Percentiles rank a stretch among this genome's conserved stretches.
Evolutionary conservation across 495 filamentous ascomycete genomes (phyloP).

Genomic region (Tuber melanosporum): DNA sequence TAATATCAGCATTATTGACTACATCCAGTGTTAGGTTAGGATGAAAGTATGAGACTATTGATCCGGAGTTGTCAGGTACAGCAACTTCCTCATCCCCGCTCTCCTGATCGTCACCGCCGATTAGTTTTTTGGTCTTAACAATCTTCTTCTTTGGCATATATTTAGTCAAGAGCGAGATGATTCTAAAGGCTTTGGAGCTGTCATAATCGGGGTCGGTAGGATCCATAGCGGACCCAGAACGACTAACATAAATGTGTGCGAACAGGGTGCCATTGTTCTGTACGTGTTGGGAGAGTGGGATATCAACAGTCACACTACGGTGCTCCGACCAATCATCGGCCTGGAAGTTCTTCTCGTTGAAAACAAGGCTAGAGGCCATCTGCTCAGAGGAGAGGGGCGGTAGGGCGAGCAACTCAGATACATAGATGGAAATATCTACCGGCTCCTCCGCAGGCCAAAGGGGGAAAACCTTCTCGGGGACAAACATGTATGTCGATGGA

Average conservation of each 20-base stretch:
- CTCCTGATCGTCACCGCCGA: constrained; percentile 54
- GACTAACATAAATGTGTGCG: constrained; percentile 82
- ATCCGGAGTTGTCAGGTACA: constrained; percentile 51
- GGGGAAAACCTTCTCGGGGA: constrained; percentile 72
- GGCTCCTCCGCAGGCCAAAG: constrained; percentile 77
- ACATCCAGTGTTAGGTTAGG: constrained; percentile 87
- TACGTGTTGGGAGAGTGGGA: constrained; percentile 68
- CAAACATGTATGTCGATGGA: constrained; percentile 59
- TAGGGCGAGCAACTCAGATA: constrained; percentile 65
- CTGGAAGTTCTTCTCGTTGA: constrained; percentile 75
- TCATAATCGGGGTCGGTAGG: constrained; percentile 67
- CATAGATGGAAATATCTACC: constrained; percentile 78
- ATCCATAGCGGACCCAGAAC: constrained; percentile 67
- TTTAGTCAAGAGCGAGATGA: constrained; percentile 75
- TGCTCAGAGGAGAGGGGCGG: constrained; percentile 57
- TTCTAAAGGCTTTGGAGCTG: constrained; percentile 67
- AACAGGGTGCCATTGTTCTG: constrained; percentile 91
- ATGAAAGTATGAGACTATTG: constrained; percentile 82
- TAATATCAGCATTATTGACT: constrained; percentile 69
- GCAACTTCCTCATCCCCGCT: constrained; percentile 41
- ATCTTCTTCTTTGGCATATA: constrained; percentile 88
- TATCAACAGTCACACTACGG: constrained; percentile 67
- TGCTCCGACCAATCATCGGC: constrained; percentile 74
- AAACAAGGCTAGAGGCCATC: constrained; percentile 54
- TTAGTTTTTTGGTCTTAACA: constrained; percentile 80